Conservation (phyloP, 2,329 filamentous ascomycete genomes). For the Furcasterigmium furcatum region DNA sequence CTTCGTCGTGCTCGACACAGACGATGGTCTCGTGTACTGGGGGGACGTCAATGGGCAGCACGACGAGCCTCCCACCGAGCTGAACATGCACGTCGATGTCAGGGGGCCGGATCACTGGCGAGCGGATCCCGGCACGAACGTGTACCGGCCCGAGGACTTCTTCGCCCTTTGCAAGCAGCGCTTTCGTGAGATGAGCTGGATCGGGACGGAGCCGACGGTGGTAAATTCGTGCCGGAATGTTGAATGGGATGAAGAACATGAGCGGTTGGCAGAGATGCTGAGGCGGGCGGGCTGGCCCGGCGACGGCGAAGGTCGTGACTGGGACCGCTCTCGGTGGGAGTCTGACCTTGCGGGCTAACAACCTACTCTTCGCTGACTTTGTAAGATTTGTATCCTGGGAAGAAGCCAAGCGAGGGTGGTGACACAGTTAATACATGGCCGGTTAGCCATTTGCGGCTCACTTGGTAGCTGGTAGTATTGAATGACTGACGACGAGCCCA, state of each 20-base stretch:
- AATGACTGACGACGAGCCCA: no score
- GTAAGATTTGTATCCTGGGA: no score
- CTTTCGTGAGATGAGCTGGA: conserved; percentile 9
- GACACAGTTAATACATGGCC: no score
- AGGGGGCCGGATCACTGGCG: not conserved
- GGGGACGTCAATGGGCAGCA: conserved; percentile 4
- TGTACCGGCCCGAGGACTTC: conserved; percentile 10
- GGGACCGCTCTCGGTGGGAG: no score
- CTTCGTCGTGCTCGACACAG: conserved; percentile 11
- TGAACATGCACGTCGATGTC: conserved; percentile 4
- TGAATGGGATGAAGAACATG: conserved; percentile 6
- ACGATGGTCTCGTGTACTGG: conserved; percentile 13
- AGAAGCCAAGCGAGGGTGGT: no score
- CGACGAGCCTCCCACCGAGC: conserved; percentile 3
- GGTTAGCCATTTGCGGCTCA: no score
- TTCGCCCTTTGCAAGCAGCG: conserved; percentile 9
- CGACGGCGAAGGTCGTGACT: conserved; percentile 5
- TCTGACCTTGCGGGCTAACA: no score
- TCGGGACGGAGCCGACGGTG: conserved; percentile 7
- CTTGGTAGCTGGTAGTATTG: no score
- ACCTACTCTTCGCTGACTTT: no score
- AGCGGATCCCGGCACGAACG: conserved; percentile 1
- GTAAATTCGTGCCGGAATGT: no score
- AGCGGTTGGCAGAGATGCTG: conserved; percentile 7
- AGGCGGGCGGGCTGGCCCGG: conserved; percentile 10